Conservation (phyloP, 2,329 filamentous ascomycete genomes). For the Penicillium sp. region DNA sequence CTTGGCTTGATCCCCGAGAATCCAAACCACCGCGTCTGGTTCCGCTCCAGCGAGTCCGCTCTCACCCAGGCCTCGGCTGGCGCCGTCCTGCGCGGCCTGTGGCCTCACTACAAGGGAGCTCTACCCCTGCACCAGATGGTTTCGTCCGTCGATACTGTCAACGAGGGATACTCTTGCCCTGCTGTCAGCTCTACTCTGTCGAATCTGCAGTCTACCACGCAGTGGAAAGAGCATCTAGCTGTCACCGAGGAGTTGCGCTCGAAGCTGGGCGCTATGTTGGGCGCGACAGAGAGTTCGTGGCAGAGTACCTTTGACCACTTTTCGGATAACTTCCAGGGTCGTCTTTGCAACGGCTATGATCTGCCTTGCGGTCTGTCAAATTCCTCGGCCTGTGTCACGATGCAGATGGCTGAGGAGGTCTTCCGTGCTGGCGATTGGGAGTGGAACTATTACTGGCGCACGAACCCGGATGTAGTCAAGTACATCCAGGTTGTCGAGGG, state of each 20-base stretch:
- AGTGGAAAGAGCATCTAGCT: slow-evolving; percentile 39
- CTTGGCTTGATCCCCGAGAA: slow-evolving; percentile 33
- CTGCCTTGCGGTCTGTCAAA: slow-evolving; percentile 36
- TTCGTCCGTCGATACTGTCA: slow-evolving; percentile 37
- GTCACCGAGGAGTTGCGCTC: slow-evolving; percentile 34
- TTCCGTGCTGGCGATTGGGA: slow-evolving; percentile 46
- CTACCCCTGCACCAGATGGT: slow-evolving; percentile 42
- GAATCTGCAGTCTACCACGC: slow-evolving; percentile 28
- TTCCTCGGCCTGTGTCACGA: slow-evolving; percentile 33
- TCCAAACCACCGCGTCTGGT: slow-evolving; percentile 35
- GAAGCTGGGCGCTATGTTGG: slow-evolving; percentile 34
- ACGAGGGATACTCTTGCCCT: slow-evolving; percentile 38
- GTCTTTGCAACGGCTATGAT: slow-evolving; percentile 42
- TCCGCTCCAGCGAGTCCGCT: slow-evolving; percentile 39
- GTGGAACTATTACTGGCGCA: slow-evolving; percentile 45
- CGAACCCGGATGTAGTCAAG: slow-evolving; percentile 33
- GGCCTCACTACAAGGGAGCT: slow-evolving; percentile 34
- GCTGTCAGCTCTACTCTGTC: slow-evolving; percentile 26
- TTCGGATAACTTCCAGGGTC: slow-evolving; percentile 43
- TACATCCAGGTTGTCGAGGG: slow-evolving; percentile 42
- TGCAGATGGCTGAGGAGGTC: slow-evolving; percentile 35
- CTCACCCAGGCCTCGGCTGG: slow-evolving; percentile 41
- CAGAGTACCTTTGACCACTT: slow-evolving; percentile 42
- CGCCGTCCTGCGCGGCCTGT: slow-evolving; percentile 41
- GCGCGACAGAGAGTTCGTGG: slow-evolving; percentile 33